These are phyloP conservation scores for Pochonia chlamydosporia DNA, from an alignment of 2,329 filamentous ascomycete genomes.

Conservation along the genomic window DNA sequence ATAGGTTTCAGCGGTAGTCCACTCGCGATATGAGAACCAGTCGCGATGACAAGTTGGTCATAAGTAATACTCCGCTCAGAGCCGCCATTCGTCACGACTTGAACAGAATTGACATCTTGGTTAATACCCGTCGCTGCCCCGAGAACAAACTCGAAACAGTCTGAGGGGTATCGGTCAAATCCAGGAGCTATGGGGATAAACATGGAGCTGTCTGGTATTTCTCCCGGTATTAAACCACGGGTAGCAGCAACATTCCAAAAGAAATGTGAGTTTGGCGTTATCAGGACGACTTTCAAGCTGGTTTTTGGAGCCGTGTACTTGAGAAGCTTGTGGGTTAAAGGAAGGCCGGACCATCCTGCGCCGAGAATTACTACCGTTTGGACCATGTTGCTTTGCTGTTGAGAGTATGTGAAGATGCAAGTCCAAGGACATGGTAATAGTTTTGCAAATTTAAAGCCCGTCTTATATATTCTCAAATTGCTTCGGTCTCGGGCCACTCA, in stretches of 20 bases:
- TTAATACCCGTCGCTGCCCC: conserved; percentile 35
- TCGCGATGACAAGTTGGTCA: conserved; percentile 48
- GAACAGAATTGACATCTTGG: conserved; percentile 27
- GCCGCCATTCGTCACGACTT: conserved; percentile 25
- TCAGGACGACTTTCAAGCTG: conserved; percentile 1
- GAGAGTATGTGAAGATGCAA: neutral
- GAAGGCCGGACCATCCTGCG: conserved; percentile 45
- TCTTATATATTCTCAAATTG: too few relatives aligned
- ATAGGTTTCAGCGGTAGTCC: conserved; percentile 41
- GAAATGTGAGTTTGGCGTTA: conserved; percentile 31
- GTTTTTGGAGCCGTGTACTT: conserved; percentile 38
- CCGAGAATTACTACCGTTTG: conserved; percentile 48
- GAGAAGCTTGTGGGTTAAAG: conserved; percentile 44
- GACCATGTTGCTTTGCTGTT: conserved; percentile 26
- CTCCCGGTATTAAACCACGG: conserved; percentile 45
- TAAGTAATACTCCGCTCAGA: conserved; percentile 31
- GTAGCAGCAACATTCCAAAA: conserved; percentile 46
- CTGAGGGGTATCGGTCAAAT: conserved; percentile 38
- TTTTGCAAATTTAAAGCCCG: too few relatives aligned
- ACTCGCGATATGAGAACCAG: conserved; percentile 39
- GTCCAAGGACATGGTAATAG: too few relatives aligned
- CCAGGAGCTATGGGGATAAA: conserved; percentile 39
- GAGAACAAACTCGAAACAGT: conserved; percentile 43
- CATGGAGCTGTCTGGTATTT: conserved; percentile 40
- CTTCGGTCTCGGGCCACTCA: too few relatives aligned